Base-by-base conservation (phyloP, 805 yeast genomes). In the Candida vartiovaarae region DNA sequence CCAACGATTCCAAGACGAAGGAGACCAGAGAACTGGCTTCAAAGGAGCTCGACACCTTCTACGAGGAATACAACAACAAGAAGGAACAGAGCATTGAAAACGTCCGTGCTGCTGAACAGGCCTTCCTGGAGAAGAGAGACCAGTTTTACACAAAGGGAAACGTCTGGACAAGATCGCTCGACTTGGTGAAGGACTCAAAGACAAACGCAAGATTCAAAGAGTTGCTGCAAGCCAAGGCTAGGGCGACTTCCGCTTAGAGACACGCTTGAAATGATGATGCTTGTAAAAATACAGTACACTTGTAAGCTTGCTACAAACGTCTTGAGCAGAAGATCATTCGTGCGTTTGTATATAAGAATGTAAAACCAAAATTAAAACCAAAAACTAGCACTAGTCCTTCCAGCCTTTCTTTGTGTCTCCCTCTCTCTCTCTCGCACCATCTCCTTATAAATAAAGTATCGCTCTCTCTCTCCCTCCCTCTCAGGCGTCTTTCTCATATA, bases 1-100 rank as follows among this genome's bases (percentile, higher is more conserved):
- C 77, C 50, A 82, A 84, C 54, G 68, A 67, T 23, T 68, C 76
- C 53, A 84, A 78, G 61, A 76, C 83, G 58, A 69, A 69, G 29
- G 87, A 80, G 47, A 73, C 88, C 46, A 75, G 83, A 44, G 75
- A 77, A 41, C 82, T 82, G 49, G 98, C 98, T 8, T 77, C 78
- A 57, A 79, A 80, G 61, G 81, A 88, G 42, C 78, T 89, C 57
- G 96, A 91, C 62, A 95, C 85, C 51, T 91, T 91, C 64, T 91
- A 91, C 64, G 95, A 87, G 55, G 82, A 82, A 59, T 91, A 91
- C 72, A 89, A 87, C 67, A 71, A 74, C 59, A 90, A 90, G 69
- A 84, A 80, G 64, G 91, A 87, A 42, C 75, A 75, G 51, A 76
- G 80, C 41, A 67, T 81, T 44, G 80, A 76, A 47, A 73, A 75